Evolutionary conservation across 2,329 filamentous ascomycete genomes (phyloP), one percentile per base, ranked within the genome.

Genomic region (Pseudocercospora fuligena): DNA sequence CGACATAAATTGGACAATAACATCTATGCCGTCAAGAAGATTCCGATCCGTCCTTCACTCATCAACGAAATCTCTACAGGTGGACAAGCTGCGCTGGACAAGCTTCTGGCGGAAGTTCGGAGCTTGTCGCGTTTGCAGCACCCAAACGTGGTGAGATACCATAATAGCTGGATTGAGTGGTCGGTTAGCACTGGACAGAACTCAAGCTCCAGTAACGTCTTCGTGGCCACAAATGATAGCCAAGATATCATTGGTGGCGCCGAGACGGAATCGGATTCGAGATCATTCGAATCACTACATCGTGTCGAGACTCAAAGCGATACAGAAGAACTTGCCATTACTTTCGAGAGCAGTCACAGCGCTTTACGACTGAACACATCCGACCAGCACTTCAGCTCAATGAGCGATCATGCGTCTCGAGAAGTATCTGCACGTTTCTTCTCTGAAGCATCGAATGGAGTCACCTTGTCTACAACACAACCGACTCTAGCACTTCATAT

Each of bases 1-100:
- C 83, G 80, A 57, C 86, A 90, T 69, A 83, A 84, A 60, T 83
- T 91, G 5, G 89, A 91, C 73, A 83, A 85, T 6, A 83, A 85
- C 53, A 79, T 84, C 43, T 91, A 91, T 72, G 89, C 89, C 0
- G 82, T 91, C 58, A 91, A 91, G 74, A 88, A 89, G 67, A 88
- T 91, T 7, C 82, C 84, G 0, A 79, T 91, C 6, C 86, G 84
- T 58, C 78, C 83, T 46, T 79, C 81, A 53, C 80, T 63, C 23
- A 54, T 73, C 27, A 60, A 61, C 40, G 82, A 81, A 68, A 81
- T 88, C n/a, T 80, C 84, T 56, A 78, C 83, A 61, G 80, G 82
- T 23, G 85, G 84, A 0, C 78, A 84, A 33, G 78, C 82, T 61
- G 86, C 87, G 66, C 77, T 89, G 49, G 86, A 88, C 71, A 81